phyloP scores from a whole-genome alignment of 345 rosid species.

The Salix purpurea region DNA sequence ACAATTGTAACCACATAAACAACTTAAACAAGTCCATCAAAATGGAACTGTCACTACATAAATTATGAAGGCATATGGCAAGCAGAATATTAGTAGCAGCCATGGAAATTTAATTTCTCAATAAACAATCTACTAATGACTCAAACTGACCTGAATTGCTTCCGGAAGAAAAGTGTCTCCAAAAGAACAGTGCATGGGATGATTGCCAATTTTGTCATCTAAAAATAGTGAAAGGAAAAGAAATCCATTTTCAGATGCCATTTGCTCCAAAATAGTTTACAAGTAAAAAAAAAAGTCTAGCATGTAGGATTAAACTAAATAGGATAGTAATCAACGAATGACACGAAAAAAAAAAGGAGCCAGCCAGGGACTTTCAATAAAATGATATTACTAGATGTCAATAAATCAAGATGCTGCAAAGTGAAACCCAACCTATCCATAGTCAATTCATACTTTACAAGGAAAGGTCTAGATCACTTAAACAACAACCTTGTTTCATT shows the following conservation, averaged over 20 bases:
- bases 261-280: neutral
- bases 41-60: neutral
- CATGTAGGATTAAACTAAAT: neutral
- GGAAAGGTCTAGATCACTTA: neutral
- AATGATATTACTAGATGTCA: neutral
- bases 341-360: neutral
- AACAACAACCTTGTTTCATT: neutral
- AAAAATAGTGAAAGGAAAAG: constrained; percentile 13
- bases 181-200: constrained; percentile 96
- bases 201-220: constrained; percentile 99
- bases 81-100: neutral
- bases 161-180: constrained; percentile 98
- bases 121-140: neutral
- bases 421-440: neutral
- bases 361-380: neutral
- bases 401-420: neutral
- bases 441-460: neutral
- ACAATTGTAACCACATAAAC: constrained; percentile 5
- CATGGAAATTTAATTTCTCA: neutral
- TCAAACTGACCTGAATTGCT: constrained; percentile 74
- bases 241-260: constrained; percentile 13
- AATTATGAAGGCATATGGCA: neutral
- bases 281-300: neutral
- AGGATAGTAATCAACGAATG: neutral
- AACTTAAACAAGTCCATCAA: neutral